Evolutionary conservation across 306 rosid species (phyloP), one percentile per base, ranked within the genome.

Genomic region (Lupinus albus): DNA sequence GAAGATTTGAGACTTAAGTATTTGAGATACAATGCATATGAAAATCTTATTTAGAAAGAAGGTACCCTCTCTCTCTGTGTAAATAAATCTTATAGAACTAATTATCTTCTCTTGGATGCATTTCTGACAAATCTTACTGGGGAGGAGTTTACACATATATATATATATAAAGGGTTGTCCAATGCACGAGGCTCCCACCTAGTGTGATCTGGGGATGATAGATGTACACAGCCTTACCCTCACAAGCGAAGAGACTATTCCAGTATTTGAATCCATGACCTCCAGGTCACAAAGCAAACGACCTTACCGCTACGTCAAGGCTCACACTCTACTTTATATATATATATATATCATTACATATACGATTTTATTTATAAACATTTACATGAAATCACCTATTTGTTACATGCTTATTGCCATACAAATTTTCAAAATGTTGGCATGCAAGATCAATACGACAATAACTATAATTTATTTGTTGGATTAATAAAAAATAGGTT

Each of bases 1-100:
- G 50, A 76, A 71, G 71, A 61, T 57, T 66, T 21, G 35, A 64
- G 47, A 74, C 39, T 12, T 78, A 16, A 78, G 70, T 62, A 30
- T 52, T 56, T 45, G 54, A 61, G 38, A 51, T 46, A 14, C 41
- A 68, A 30, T 36, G 59, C 45, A 74, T 63, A 47, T 46, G n/a
- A 20, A 68, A 32, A 47, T 47, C 53, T 45, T 25, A 25, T 63
- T 21, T 41, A 39, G 41, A 47, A 65, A 72, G 45, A 72, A 71
- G 2, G 11, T 11, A 11, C 11, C 12, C 49, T 39, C 45, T 36
- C 42, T 4, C 42, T 7, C 42, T 8, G 45, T 1, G 25, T 21
- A 20, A 25, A 53, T 6, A 53, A 18, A 53, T 53, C 9, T 53
- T 21, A 53, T 21, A 21, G 7, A 12, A 54, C 8, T 21, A 54